Evolutionary conservation across 257 asterid genomes (phyloP).

Genomic region (Ajuga chamaepitys): DNA sequence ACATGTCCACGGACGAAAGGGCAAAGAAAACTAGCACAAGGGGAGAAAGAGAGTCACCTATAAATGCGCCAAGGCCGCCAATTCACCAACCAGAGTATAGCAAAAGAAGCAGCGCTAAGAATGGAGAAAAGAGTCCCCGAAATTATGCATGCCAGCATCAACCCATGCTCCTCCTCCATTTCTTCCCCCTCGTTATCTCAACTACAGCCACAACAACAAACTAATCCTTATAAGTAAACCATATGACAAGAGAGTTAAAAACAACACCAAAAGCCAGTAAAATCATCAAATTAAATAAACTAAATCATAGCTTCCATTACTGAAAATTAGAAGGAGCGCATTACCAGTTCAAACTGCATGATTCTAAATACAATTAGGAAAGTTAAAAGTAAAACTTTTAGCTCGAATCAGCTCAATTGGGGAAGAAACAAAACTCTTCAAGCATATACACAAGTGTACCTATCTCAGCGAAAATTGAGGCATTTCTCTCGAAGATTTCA

Average conservation of each 20-base stretch:
- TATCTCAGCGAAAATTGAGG: constrained; percentile 26
- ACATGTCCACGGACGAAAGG: background rate
- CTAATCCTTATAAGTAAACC: background rate
- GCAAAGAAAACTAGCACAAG: background rate
- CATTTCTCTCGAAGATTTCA: constrained; percentile 30
- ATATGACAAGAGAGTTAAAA: background rate
- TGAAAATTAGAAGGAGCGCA: background rate
- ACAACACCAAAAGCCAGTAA: background rate
- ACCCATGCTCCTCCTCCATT: constrained; percentile 67
- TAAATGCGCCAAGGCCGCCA: constrained; percentile 99
- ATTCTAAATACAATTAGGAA: constrained; percentile 7
- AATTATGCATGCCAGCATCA: constrained; percentile 80
- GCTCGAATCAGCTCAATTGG: constrained; percentile 5
- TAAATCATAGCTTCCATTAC: constrained; percentile 3
- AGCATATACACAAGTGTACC: constrained; percentile 20
- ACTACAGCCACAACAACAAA: constrained; percentile 11
- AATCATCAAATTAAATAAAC: background rate
- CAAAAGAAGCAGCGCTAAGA: constrained; percentile 77
- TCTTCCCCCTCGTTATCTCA: constrained; percentile 40
- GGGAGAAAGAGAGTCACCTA: constrained; percentile 36
- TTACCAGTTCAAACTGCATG: background rate
- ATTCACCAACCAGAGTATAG: constrained; percentile 91
- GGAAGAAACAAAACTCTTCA: background rate
- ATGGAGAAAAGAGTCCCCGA: constrained; percentile 79
- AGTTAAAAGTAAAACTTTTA: constrained; percentile 4